A percentile compares a stretch with the other conserved stretches of the same genome.
These are phyloP conservation scores for Omphalea diandra DNA, from an alignment of 441 rosid species.

Conservation along the genomic window DNA sequence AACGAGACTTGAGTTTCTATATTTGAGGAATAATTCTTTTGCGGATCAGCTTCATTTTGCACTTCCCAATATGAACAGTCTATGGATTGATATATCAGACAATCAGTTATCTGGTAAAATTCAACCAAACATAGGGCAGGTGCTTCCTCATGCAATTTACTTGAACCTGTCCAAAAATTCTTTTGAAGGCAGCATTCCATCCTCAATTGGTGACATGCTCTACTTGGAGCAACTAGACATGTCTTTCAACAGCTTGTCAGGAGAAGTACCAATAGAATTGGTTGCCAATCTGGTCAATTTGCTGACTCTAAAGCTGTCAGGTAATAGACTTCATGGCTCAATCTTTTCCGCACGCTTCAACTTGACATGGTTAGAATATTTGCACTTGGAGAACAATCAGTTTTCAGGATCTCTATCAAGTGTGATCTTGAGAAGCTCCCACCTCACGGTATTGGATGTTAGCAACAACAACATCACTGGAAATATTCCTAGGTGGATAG, in stretches of 20 bases:
- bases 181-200: slow-evolving; percentile 4
- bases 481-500: background rate
- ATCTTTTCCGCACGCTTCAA: slow-evolving; percentile 1
- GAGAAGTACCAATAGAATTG: slow-evolving; percentile 1
- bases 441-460: background rate
- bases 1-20: background rate
- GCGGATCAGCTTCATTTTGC: slow-evolving; percentile 20
- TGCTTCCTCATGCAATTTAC: background rate
- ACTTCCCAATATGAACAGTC: background rate
- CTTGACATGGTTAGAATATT: background rate
- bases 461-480: slow-evolving; percentile 11
- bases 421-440: slow-evolving; percentile 3
- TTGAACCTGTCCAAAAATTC: slow-evolving; percentile 8
- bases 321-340: slow-evolving; percentile 4
- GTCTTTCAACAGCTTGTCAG: slow-evolving; percentile 13
- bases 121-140: background rate
- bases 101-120: slow-evolving; percentile 16
- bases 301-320: slow-evolving; percentile 3
- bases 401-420: slow-evolving; percentile 11
- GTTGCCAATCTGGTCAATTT: slow-evolving; percentile 6
- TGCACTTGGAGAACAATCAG: slow-evolving; percentile 7
- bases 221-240: background rate
- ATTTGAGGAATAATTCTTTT: slow-evolving; percentile 20
- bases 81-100: slow-evolving; percentile 24
- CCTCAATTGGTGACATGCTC: background rate